Percentiles rank a stretch among this genome's conserved stretches.
Conservation (phyloP, 192 early-diverging fungal species). For the Coemansia sp. region DNA sequence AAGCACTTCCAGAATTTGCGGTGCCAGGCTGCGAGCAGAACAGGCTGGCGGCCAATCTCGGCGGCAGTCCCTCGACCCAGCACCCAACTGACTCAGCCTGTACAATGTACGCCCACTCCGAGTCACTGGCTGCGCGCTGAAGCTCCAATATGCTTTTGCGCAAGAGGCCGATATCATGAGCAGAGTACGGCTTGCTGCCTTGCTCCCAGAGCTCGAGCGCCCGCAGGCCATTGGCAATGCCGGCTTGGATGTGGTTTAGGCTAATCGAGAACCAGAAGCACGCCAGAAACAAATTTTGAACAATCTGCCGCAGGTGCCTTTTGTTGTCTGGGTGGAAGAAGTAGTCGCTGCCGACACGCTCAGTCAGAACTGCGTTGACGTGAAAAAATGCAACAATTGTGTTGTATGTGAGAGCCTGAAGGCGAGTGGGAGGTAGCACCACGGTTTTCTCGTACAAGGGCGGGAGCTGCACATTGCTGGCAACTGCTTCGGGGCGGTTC, state of each 20-base stretch:
- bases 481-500: slow-evolving; percentile 58
- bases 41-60: not conserved
- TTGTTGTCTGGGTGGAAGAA: slow-evolving; percentile 66
- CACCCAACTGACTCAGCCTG: slow-evolving; percentile 31
- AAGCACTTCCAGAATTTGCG: not conserved
- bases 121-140: slow-evolving; percentile 22
- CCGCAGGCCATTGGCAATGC: slow-evolving; percentile 24
- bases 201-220: slow-evolving; percentile 39
- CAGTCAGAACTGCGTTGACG: slow-evolving; percentile 63
- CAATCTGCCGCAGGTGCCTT: slow-evolving; percentile 56
- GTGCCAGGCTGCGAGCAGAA: not conserved
- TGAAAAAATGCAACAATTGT: slow-evolving; percentile 60
- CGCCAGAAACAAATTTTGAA: slow-evolving; percentile 60
- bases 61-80: slow-evolving; percentile 18
- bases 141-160: slow-evolving; percentile 19
- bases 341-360: slow-evolving; percentile 68
- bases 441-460: slow-evolving; percentile 55
- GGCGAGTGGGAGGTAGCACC: slow-evolving; percentile 23
- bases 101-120: slow-evolving; percentile 26
- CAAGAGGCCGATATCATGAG: slow-evolving; percentile 21
- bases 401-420: slow-evolving; percentile 46
- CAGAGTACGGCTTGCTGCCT: slow-evolving; percentile 38
- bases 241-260: slow-evolving; percentile 33
- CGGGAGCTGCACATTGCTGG: slow-evolving; percentile 61
- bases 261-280: slow-evolving; percentile 67